These are phyloP conservation scores for Schwanniomyces etchellsii DNA, from an alignment of 1,139 yeast genomes.

Conservation along the genomic window DNA sequence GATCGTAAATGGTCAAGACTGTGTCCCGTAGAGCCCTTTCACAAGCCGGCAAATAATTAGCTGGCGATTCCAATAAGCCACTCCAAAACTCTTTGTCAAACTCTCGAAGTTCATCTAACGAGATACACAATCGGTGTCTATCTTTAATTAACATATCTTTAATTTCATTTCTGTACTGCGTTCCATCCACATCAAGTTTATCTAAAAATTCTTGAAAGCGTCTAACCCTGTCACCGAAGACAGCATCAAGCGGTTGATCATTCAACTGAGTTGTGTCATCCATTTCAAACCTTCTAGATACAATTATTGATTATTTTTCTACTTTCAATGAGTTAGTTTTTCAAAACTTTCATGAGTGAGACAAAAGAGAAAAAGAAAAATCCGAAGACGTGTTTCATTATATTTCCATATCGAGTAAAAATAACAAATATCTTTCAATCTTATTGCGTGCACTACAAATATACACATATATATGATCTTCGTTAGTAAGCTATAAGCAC, in stretches of 20 bases:
- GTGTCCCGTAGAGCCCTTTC: constrained; percentile 82
- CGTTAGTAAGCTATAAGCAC: no score
- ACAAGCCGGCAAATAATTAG: constrained; percentile 85
- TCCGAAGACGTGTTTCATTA: constrained; percentile 28
- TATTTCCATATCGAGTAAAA: constrained; percentile 22
- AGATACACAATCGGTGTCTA: constrained; percentile 63
- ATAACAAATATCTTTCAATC: no score
- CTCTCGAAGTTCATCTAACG: constrained; percentile 83
- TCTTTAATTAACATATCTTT: constrained; percentile 65
- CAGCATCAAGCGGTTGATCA: constrained; percentile 41
- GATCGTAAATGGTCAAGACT: constrained; percentile 64
- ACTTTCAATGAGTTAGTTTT: constrained; percentile 5
- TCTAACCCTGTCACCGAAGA: constrained; percentile 76
- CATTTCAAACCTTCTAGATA: constrained; percentile 8
- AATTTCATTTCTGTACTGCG: constrained; percentile 66
- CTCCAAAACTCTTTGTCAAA: constrained; percentile 76
- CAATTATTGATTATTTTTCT: neutral
- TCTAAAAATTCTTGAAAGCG: constrained; percentile 86
- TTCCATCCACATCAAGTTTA: constrained; percentile 35
- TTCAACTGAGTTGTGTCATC: constrained; percentile 14
- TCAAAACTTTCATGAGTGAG: neutral
- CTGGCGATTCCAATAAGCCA: constrained; percentile 72
- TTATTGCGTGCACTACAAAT: no score
- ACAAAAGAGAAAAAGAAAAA: constrained; percentile 1
- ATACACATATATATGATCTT: no score